A percentile compares a stretch with the other conserved stretches of the same genome.
phyloP scores from a whole-genome alignment of 345 rosid species.

The Salix dunnii region DNA sequence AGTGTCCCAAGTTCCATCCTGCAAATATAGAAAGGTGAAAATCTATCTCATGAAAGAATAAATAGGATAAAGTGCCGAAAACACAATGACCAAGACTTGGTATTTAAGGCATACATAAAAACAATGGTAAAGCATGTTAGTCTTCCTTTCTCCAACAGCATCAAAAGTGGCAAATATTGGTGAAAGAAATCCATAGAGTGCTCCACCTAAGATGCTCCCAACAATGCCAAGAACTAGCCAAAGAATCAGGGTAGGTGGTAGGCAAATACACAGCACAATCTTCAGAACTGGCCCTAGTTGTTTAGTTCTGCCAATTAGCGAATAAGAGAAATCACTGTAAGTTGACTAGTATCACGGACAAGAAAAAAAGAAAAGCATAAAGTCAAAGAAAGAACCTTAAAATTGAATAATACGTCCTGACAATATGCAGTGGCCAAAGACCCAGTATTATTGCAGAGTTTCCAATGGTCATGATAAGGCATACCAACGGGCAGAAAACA shows the following conservation, averaged over 20 bases:
- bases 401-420: slow-evolving; percentile 69
- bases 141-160: slow-evolving; percentile 91
- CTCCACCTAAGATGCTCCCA: slow-evolving; percentile 69
- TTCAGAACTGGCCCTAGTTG: slow-evolving; percentile 73
- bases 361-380: slow-evolving; percentile 7
- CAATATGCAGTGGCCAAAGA: slow-evolving; percentile 56
- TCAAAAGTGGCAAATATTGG: slow-evolving; percentile 91
- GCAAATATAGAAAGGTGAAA: slow-evolving; percentile 7
- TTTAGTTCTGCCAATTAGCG: slow-evolving; percentile 57
- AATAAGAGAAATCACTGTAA: slow-evolving; percentile 19
- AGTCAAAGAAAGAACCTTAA: slow-evolving; percentile 49
- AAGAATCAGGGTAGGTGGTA: slow-evolving; percentile 49
- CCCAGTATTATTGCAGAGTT: slow-evolving; percentile 66
- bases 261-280: slow-evolving; percentile 58
- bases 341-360: neutral
- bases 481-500: slow-evolving; percentile 60
- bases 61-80: neutral
- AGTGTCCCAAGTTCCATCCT: slow-evolving; percentile 92
- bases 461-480: slow-evolving; percentile 66
- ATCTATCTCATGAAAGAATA: slow-evolving; percentile 8
- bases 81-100: neutral
- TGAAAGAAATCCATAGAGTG: slow-evolving; percentile 67
- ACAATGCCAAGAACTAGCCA: slow-evolving; percentile 59
- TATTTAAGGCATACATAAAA: slow-evolving; percentile 53
- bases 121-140: slow-evolving; percentile 55